Conservation (phyloP, 345 rosid genomes). For the Aquilaria sinensis region DNA sequence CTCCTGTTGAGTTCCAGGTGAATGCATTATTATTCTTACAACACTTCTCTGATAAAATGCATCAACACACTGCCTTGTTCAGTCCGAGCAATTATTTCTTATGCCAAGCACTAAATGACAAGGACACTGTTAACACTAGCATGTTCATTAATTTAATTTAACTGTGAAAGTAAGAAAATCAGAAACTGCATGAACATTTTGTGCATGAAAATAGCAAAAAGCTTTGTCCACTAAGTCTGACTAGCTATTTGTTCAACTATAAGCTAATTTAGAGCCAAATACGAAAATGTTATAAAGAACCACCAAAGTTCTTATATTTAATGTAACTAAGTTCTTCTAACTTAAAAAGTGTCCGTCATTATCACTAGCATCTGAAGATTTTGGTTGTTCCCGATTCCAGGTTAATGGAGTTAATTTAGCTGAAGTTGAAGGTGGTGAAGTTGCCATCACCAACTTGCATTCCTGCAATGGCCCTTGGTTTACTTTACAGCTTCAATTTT, state of each 20-base stretch:
- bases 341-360: too few relatives aligned
- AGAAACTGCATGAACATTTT: too few relatives aligned
- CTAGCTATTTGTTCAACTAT: background rate
- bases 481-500: slow-evolving; percentile 39
- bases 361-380: background rate
- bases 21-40: background rate
- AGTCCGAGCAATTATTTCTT: background rate
- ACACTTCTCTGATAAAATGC: too few relatives aligned
- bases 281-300: too few relatives aligned
- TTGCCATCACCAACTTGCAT: slow-evolving; percentile 53
- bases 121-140: too few relatives aligned
- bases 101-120: too few relatives aligned
- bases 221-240: background rate
- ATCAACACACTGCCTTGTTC: background rate
- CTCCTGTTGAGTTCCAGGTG: slow-evolving; percentile 63
- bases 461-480: slow-evolving; percentile 61
- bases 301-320: too few relatives aligned
- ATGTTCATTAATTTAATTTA: too few relatives aligned
- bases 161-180: too few relatives aligned
- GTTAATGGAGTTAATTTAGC: slow-evolving; percentile 61
- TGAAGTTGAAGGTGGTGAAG: slow-evolving; percentile 55
- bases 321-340: too few relatives aligned
- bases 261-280: background rate
- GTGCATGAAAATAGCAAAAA: too few relatives aligned
- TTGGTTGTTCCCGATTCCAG: slow-evolving; percentile 21